These are phyloP conservation scores for Panicum virgatum DNA, from an alignment of 202 grass and related monocot genomes.

Conservation along the genomic window DNA sequence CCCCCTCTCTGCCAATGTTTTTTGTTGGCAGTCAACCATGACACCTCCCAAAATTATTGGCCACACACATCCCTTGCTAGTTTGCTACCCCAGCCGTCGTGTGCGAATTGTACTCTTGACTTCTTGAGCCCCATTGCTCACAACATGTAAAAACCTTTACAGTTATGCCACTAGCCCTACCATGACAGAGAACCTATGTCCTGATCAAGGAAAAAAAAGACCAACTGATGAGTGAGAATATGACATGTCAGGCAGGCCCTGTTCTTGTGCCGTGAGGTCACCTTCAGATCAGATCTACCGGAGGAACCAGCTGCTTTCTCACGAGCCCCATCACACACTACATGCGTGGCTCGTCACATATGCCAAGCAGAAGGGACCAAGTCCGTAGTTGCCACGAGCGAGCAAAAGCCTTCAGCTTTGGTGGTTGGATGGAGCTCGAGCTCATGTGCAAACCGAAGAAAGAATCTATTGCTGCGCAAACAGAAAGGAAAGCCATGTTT, in stretches of 20 bases:
- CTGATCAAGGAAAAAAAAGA: neutral
- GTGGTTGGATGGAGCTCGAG: conserved; percentile 6
- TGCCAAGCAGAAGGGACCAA: conserved; percentile 36
- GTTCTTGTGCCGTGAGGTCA: conserved; percentile 11
- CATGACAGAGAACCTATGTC: neutral
- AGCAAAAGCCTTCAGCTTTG: conserved; percentile 22
- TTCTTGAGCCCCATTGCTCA: neutral
- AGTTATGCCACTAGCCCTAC: neutral
- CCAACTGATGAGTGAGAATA: neutral
- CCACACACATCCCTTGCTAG: conserved; percentile 12
- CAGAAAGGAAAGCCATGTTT: conserved; percentile 14
- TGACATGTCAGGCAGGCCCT: neutral
- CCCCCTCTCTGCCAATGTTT: neutral
- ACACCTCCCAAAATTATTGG: neutral
- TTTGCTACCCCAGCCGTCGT: neutral
- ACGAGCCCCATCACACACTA: neutral
- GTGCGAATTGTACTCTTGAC: neutral
- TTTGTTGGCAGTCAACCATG: neutral
- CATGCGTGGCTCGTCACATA: neutral
- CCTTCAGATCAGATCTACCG: conserved; percentile 38
- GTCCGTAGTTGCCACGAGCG: conserved; percentile 30
- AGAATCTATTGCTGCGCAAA: conserved; percentile 15
- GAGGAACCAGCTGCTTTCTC: neutral
- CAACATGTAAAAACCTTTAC: neutral
- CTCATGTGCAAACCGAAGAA: conserved; percentile 19